Evolutionary conservation across 352 stramenopile genomes (phyloP), one percentile per base, ranked within the genome.

Genomic region (Globisporangium spinosum): DNA sequence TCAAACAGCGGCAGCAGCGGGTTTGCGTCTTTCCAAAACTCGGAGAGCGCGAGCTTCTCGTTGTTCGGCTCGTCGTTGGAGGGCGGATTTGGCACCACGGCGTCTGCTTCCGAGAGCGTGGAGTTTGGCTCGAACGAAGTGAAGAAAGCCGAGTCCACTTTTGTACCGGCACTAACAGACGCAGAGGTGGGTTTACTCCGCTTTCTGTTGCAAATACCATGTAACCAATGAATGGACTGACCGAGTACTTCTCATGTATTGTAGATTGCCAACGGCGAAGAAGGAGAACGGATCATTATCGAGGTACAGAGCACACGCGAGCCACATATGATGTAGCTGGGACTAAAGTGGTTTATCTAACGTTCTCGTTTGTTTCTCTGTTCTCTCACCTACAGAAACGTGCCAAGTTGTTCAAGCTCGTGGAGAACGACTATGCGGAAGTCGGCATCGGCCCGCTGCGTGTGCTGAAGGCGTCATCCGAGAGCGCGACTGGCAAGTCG

Each of bases 351-450:
- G 6, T 23, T 51, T 23, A 6, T 51, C 17, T 51, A 17, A 27
- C 57, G 10, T 70, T 12, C 15, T 22, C 20, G n/a, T n/a, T 2
- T 32, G 20, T 32, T 25, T 69, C 32, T 38, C 8, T 38, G 7
- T 60, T 62, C 23, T n/a, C 22, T 62, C 17, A 23, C 9, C 6
- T 67, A 47, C 27, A 93, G 82, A 88, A 90, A 88, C 86, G 86
- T 15, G 74, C 79, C 47, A 94, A 94, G 75, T 74, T 94, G 29
- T 94, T 88, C 65, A 92, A 92, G 63, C 73, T 94, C 60, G 79
- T 89, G 20, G 81, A 85, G 20, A 82, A 86, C 22, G 82, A 91
- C 70, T 94, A 90, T 69, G 69, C 76, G 51, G 86, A 94, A 70
- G 86, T 94, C 9, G 86, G 86, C 12, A 85, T 93, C 58, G 86